A percentile compares a stretch with the other conserved stretches of the same genome.
These are phyloP conservation scores for Leucoagaricus sp. DNA, from an alignment of 1,284 basidiomycete species.

Conservation along the genomic window DNA sequence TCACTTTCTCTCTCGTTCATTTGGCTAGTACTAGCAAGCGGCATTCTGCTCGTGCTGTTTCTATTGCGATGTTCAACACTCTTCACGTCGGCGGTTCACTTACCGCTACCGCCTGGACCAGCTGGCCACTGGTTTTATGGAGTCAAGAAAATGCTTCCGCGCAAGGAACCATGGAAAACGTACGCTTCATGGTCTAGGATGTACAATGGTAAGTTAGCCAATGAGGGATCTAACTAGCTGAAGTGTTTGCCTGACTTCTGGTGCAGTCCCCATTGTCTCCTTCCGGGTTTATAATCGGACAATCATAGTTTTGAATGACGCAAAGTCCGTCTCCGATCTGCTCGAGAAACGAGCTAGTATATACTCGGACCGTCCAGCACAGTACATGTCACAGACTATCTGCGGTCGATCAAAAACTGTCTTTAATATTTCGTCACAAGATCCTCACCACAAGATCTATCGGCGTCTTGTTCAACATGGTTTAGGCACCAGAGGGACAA, in stretches of 20 bases:
- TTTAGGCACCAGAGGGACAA: conserved; percentile 33
- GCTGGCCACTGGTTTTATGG: conserved; percentile 30
- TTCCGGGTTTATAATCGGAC: conserved; percentile 37
- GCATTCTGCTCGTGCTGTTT: neutral
- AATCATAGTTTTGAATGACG: conserved; percentile 39
- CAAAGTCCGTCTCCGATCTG: conserved; percentile 32
- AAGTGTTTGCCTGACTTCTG: neutral
- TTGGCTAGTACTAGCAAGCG: neutral
- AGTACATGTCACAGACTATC: conserved; percentile 44
- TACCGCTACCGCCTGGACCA: conserved; percentile 38
- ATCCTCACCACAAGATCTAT: conserved; percentile 40
- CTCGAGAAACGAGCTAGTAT: conserved; percentile 39
- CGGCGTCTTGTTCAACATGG: conserved; percentile 38
- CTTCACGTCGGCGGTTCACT: neutral
- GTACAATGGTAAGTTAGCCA: conserved; percentile 19
- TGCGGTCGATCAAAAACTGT: conserved; percentile 39
- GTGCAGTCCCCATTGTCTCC: conserved; percentile 29
- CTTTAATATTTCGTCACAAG: conserved; percentile 39
- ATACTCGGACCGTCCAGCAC: conserved; percentile 44
- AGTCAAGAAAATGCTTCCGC: conserved; percentile 25
- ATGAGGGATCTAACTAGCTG: neutral
- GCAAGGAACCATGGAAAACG: conserved; percentile 36
- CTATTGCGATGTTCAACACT: neutral
- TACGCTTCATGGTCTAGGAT: conserved; percentile 37
- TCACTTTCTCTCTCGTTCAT: too few relatives aligned